Conservation (phyloP, 2,329 filamentous ascomycete species). For the Didymella pinodella region DNA sequence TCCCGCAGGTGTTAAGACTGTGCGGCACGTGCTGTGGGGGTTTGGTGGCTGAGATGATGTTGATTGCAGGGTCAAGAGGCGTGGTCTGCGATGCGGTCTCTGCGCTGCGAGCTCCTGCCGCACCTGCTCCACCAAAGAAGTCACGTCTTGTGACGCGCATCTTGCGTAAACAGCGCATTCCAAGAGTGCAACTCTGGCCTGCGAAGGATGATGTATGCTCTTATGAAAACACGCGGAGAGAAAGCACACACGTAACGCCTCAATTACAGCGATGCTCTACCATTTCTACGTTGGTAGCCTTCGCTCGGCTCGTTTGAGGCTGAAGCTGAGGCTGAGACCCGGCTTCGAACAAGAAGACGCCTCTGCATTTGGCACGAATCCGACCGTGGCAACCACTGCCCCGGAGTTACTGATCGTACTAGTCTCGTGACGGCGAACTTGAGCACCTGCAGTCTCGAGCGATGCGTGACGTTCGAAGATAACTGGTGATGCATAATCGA, state of each 20-base stretch:
- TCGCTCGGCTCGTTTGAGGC: background rate
- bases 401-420: background rate
- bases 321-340: background rate
- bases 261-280: background rate
- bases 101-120: constrained; percentile 22
- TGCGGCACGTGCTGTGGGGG: constrained; percentile 6
- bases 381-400: background rate
- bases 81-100: constrained; percentile 29
- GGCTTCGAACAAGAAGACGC: background rate
- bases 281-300: background rate
- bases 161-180: background rate
- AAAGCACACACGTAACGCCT: background rate
- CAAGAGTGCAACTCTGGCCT: background rate
- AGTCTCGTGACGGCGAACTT: constrained; percentile 12
- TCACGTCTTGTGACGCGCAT: constrained; percentile 13
- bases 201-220: background rate
- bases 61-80: constrained; percentile 20
- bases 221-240: background rate
- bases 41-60: constrained; percentile 7
- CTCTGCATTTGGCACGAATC: background rate
- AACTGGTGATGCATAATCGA: constrained; percentile 28
- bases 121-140: constrained; percentile 12
- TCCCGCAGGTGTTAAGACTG: background rate
- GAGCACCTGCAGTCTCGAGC: background rate
- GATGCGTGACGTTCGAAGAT: constrained; percentile 18